phyloP scores from a whole-genome alignment of 1,139 yeast genomes.

The Saccharomyces hybrid region DNA sequence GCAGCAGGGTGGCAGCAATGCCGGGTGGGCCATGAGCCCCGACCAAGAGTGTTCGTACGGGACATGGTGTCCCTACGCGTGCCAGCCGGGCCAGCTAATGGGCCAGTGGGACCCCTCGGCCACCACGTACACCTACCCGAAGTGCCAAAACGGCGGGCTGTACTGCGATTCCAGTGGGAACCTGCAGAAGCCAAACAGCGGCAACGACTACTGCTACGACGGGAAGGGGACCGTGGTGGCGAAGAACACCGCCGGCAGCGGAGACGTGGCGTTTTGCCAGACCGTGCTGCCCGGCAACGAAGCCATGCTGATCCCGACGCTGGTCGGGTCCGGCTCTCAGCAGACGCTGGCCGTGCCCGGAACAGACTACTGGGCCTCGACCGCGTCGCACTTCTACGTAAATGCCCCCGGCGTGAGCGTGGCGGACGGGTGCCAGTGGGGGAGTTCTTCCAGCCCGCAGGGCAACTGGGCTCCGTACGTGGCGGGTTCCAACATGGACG shows the following conservation, averaged over 20 bases:
- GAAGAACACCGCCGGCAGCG: slow-evolving; percentile 42
- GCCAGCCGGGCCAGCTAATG: slow-evolving; percentile 76
- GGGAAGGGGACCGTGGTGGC: slow-evolving; percentile 70
- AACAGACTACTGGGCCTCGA: slow-evolving; percentile 59
- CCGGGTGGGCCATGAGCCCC: slow-evolving; percentile 84
- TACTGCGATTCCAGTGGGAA: slow-evolving; percentile 67
- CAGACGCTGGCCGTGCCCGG: slow-evolving; percentile 76
- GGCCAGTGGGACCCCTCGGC: slow-evolving; percentile 68
- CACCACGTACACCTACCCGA: slow-evolving; percentile 53
- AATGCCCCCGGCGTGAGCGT: slow-evolving; percentile 80
- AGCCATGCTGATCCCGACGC: slow-evolving; percentile 86
- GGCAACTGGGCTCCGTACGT: slow-evolving; percentile 95
- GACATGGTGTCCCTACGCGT: slow-evolving; percentile 79
- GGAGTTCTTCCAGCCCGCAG: slow-evolving; percentile 51
- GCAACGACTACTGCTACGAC: slow-evolving; percentile 59
- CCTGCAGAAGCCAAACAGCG: slow-evolving; percentile 53
- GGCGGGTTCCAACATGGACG: slow-evolving; percentile 80
- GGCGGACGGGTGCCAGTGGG: slow-evolving; percentile 81
- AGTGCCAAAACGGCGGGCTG: slow-evolving; percentile 74
- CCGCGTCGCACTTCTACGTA: slow-evolving; percentile 83
- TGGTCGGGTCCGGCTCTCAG: slow-evolving; percentile 42
- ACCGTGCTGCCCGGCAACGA: slow-evolving; percentile 91
- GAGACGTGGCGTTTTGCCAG: slow-evolving; percentile 77
- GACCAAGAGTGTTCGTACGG: slow-evolving; percentile 71
- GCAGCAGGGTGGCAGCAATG: slow-evolving; percentile 50